Base-by-base conservation (phyloP, 192 early-diverging fungal species). In the Coemansia sp. region DNA sequence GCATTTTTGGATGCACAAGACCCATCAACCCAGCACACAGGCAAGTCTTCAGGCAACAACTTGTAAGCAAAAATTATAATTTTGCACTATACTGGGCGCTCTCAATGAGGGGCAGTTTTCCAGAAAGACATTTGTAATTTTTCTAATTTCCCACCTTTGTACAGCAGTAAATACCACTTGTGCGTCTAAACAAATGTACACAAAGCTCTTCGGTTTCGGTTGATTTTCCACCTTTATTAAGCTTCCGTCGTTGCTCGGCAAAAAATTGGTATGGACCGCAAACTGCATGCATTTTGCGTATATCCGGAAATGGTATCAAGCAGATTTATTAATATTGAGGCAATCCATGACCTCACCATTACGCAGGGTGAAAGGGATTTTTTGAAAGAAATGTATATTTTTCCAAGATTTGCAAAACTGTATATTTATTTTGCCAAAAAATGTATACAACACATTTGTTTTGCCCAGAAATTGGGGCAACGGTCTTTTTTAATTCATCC, bases 1-100 rank as follows among this genome's bases (percentile, higher is more conserved):
- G 52, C 76, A 27, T 73, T 73, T 61, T 49, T 68, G 32, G 71
- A 70, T 26, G 55, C 70, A 19, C 66, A 64, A 24, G 43, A 56
- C 29, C 63, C 50, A 11, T 37, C 59, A 6, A 38, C 18, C 47
- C 55, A 41, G 68, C 26, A 49, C 19, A 32, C 60, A 27, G 35
- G 37, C 61, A 53, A 22, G 48, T 47, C 52, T 27, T 39, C 66
- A 13, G 61, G 38, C 32, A 19, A 38, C 60, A 22, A 35, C 14
- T n/a, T 20, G 3, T 55, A 18, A 24, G 23, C 41, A 39, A 32
- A 58, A 32, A 24, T 45, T 22, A 45, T 16, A 45, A 45, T 6
- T 45, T 45, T 45, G 16, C 41, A 45, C 41, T 45, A 45, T n/a
- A 45, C 41, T n/a, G 41, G 41, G 41, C 41, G 41, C 41, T 45